Percentiles rank a stretch among this genome's conserved stretches.
phyloP scores from a whole-genome alignment of 495 filamentous ascomycete species.

The Xylaria palmicola region DNA sequence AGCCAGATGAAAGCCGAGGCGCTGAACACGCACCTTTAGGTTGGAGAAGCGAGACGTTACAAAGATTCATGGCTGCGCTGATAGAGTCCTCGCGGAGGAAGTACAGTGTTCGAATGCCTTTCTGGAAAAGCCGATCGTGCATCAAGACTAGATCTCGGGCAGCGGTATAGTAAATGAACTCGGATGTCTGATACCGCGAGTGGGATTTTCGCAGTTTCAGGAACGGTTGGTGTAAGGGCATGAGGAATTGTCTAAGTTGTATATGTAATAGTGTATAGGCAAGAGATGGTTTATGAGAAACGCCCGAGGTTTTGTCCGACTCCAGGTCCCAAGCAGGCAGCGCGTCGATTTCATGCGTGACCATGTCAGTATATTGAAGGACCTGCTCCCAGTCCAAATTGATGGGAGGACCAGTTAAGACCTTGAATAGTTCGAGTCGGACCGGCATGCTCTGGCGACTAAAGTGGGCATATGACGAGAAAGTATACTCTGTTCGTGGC shows the following conservation, averaged over 20 bases:
- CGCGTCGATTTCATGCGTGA: conserved; percentile 33
- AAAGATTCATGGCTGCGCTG: conserved; percentile 34
- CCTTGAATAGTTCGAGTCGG: conserved; percentile 31
- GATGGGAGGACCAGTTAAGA: conserved; percentile 26
- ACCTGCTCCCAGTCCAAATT: conserved; percentile 33
- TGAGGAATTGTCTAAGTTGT: conserved; percentile 35
- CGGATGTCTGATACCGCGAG: conserved; percentile 29
- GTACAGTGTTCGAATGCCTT: conserved; percentile 31
- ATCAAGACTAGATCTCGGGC: conserved; percentile 35
- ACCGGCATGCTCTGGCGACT: conserved; percentile 31
- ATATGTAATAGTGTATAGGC: conserved; percentile 32
- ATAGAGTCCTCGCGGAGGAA: conserved; percentile 36
- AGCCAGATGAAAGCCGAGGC: background rate
- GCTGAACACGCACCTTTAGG: conserved; percentile 34
- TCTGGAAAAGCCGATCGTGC: conserved; percentile 29
- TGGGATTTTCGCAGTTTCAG: conserved; percentile 29
- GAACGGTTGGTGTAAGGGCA: conserved; percentile 35
- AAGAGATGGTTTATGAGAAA: conserved; percentile 27
- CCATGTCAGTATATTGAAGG: conserved; percentile 34
- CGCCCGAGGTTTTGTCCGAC: conserved; percentile 13
- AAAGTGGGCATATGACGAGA: conserved; percentile 31
- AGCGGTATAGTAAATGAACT: conserved; percentile 35
- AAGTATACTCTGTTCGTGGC: conserved; percentile 29
- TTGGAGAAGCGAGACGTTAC: conserved; percentile 49
- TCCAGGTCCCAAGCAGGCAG: conserved; percentile 33